phyloP scores from a whole-genome alignment of 208 protist species.

The Zelonia costaricensis region DNA sequence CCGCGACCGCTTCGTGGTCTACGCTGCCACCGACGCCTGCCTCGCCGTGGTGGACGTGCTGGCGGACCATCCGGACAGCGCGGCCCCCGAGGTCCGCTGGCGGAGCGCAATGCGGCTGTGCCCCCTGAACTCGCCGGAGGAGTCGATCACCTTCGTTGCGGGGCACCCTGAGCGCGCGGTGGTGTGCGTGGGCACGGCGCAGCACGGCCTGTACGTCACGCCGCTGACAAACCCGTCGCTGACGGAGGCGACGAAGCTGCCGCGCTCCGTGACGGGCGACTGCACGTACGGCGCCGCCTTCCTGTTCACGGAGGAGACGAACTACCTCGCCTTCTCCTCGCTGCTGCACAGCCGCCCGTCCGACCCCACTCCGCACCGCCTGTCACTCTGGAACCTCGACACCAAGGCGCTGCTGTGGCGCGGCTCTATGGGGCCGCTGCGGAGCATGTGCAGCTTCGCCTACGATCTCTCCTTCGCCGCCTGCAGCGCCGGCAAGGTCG shows the following conservation, averaged over 20 bases:
- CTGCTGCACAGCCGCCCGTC: slow-evolving; percentile 37
- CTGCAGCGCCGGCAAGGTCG: slow-evolving; percentile 43
- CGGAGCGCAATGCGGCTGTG: slow-evolving; percentile 23
- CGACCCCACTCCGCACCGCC: slow-evolving; percentile 34
- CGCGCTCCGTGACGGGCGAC: slow-evolving; percentile 55
- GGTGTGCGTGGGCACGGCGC: slow-evolving; percentile 66
- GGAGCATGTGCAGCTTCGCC: slow-evolving; percentile 50
- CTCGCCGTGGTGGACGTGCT: slow-evolving; percentile 18
- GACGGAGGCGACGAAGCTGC: slow-evolving; percentile 41
- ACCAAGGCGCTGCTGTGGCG: slow-evolving; percentile 60
- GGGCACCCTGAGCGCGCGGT: slow-evolving; percentile 56
- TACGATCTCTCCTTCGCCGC: slow-evolving; percentile 51
- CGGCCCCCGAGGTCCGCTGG: slow-evolving; percentile 2
- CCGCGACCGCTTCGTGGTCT: slow-evolving; percentile 24
- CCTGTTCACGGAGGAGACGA: slow-evolving; percentile 29
- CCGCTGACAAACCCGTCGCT: slow-evolving; percentile 42
- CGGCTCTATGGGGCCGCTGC: slow-evolving; percentile 57
- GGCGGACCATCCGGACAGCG: background rate
- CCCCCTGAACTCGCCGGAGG: slow-evolving; percentile 14
- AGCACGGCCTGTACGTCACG: slow-evolving; percentile 74
- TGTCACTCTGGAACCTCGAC: slow-evolving; percentile 65
- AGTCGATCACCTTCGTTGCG: slow-evolving; percentile 53
- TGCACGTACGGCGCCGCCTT: slow-evolving; percentile 61
- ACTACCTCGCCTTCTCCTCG: slow-evolving; percentile 78
- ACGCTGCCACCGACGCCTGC: slow-evolving; percentile 15